These are phyloP conservation scores for Yarrowia yakushimensis DNA, from an alignment of 805 yeast species.

Conservation along the genomic window DNA sequence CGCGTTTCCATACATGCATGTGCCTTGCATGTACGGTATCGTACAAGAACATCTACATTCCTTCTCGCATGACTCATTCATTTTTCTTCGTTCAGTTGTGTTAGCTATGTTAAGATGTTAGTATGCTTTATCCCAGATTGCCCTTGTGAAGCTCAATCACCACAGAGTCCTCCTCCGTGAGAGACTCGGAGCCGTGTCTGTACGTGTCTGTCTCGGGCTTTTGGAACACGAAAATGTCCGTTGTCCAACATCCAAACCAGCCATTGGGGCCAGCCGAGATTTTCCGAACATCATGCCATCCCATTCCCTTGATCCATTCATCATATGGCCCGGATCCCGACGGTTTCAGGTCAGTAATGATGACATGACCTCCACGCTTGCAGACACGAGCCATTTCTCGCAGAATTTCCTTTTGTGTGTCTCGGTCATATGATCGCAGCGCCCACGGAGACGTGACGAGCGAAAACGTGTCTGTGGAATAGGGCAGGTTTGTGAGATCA, in stretches of 20 bases:
- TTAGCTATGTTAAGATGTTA: neutral
- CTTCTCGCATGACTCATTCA: neutral
- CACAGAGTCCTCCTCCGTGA: conserved; percentile 6
- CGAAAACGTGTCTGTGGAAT: neutral
- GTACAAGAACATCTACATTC: too few relatives aligned
- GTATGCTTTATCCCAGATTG: neutral
- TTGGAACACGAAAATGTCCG: neutral
- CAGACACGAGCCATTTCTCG: conserved; percentile 23
- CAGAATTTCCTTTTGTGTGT: neutral
- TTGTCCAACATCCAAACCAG: conserved; percentile 22
- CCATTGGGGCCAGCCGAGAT: conserved; percentile 21
- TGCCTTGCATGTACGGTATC: neutral
- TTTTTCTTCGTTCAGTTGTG: conserved; percentile 14
- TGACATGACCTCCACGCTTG: conserved; percentile 14
- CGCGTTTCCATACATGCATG: too few relatives aligned
- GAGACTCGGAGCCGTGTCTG: conserved; percentile 9
- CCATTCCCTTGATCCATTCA: conserved; percentile 18
- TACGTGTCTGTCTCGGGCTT: conserved; percentile 3
- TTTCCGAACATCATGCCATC: conserved; percentile 11
- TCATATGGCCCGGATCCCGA: neutral
- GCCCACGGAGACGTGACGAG: conserved; percentile 20
- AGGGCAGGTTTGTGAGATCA: conserved; percentile 15
- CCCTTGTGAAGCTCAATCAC: conserved; percentile 3
- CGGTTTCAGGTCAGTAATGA: conserved; percentile 3
- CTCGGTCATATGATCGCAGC: neutral